A percentile compares a stretch with the other conserved stretches of the same genome.
phyloP scores from a whole-genome alignment of 2,329 filamentous ascomycete species.

The Onygena corvina region DNA sequence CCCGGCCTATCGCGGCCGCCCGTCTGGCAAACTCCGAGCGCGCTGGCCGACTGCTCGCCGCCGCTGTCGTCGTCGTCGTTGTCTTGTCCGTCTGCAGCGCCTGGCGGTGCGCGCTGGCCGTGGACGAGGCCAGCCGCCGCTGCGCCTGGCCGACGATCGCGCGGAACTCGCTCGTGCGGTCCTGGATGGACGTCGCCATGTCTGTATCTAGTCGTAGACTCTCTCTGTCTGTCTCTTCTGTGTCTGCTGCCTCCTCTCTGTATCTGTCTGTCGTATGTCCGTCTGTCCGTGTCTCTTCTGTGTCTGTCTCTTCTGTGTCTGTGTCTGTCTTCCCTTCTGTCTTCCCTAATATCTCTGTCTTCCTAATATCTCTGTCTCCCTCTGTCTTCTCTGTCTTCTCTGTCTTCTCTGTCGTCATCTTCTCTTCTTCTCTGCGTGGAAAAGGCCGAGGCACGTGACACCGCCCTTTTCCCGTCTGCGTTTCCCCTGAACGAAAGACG shows the following conservation, averaged over 20 bases:
- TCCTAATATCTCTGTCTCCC: too few relatives aligned
- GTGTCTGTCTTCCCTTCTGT: too few relatives aligned
- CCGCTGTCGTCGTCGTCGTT: conserved; percentile 26
- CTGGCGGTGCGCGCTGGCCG: conserved; percentile 66
- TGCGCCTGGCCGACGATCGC: conserved; percentile 80
- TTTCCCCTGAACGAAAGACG: too few relatives aligned
- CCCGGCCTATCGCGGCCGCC: conserved; percentile 81
- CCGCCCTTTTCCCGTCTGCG: too few relatives aligned
- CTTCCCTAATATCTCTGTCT: too few relatives aligned
- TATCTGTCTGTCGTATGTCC: too few relatives aligned
- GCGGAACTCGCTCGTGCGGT: conserved; percentile 90
- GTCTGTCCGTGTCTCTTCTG: not conserved
- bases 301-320: not conserved
- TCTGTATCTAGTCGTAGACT: too few relatives aligned
- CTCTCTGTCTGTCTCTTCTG: not conserved
- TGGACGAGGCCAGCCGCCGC: conserved; percentile 62
- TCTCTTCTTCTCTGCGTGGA: too few relatives aligned
- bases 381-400: too few relatives aligned
- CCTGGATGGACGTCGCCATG: conserved; percentile 68
- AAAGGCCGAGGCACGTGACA: too few relatives aligned
- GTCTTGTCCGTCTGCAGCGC: conserved; percentile 57
- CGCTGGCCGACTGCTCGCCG: conserved; percentile 21
- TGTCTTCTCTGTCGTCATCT: too few relatives aligned
- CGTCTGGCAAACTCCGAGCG: conserved; percentile 86
- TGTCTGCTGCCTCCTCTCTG: not conserved